Percentiles rank a stretch among this genome's conserved stretches.
These are phyloP conservation scores for Thermochaetoides thermophila DNA, from an alignment of 495 filamentous ascomycete genomes.

Conservation along the genomic window DNA sequence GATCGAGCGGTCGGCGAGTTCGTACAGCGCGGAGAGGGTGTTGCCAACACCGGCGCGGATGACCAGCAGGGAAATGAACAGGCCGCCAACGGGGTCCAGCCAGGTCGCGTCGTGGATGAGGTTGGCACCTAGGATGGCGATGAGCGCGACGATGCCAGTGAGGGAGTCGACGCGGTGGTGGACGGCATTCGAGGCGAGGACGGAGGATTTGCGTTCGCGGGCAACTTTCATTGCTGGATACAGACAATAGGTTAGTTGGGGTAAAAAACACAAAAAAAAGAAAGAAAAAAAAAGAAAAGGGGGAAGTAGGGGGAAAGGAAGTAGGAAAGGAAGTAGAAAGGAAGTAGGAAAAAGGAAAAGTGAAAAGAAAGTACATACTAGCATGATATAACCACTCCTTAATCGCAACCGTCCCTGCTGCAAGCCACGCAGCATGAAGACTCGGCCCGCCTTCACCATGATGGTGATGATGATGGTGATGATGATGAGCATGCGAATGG, in stretches of 20 bases:
- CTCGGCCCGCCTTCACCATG: constrained; percentile 55
- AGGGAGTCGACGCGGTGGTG: constrained; percentile 94
- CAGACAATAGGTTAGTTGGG: neutral
- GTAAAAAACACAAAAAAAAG: too few relatives aligned
- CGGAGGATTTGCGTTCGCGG: constrained; percentile 82
- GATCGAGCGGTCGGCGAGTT: constrained; percentile 79
- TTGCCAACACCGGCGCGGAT: constrained; percentile 82
- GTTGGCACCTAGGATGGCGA: constrained; percentile 80
- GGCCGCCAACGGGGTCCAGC: constrained; percentile 89
- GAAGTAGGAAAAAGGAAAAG: too few relatives aligned
- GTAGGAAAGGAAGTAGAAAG: neutral
- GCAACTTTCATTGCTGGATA: constrained; percentile 82
- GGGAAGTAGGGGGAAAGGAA: neutral
- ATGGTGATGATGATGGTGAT: constrained; percentile 48
- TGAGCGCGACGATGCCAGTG: constrained; percentile 80
- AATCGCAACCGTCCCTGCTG: constrained; percentile 73
- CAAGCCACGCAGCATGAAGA: constrained; percentile 88
- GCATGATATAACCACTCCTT: constrained; percentile 97
- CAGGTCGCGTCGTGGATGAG: constrained; percentile 67
- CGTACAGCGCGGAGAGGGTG: constrained; percentile 62
- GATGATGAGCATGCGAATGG: constrained; percentile 27
- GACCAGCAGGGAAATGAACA: constrained; percentile 84
- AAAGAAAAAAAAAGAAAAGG: neutral
- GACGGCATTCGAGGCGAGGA: constrained; percentile 90
- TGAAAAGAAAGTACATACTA: constrained; percentile 48